Base-by-base conservation (phyloP, 1,139 yeast genomes). In the Candida gigantensis region DNA sequence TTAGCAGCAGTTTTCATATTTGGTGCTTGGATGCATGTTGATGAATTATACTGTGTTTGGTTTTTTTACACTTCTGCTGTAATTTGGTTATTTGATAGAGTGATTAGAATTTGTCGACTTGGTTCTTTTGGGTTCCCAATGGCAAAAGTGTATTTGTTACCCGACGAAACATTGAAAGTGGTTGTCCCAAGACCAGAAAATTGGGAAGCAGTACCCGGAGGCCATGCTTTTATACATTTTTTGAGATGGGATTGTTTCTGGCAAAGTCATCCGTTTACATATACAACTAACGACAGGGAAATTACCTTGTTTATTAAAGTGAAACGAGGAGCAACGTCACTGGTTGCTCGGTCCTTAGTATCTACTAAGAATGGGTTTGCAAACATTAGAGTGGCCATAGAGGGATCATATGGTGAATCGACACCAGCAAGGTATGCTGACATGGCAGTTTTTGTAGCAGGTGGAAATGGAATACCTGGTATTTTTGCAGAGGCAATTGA, bases 191-290 rank as follows among this genome's bases (percentile, higher is more conserved):
- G 57, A 34, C 74, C 77, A 11, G 46, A 44, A 2, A 48, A 58
- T 42, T 74, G 77, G 77, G 53, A 58, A 20, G 52, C 71, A 1
- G 49, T 58, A 32, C 76, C 78, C 9, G 81, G 81, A 24, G 74
- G 77, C 2, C 78, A 74, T 50, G 79, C 76, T 1, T 77, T 69
- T 39, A 58, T 77, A 24, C 68, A 73, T 44, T 74, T 77, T 50
- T 41, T 72, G 28, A 53, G 53, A 33, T 61, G 61, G 5, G 37
- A 52, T 12, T 58, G 58, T 39, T 68, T 68, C 46, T 68, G 70
- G 70, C 74, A 68, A 45, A 65, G 72, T 2, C 74, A 68, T 47
- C 74, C 74, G 5, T 68, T 68, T 43, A 64, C 73, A 0, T 65
- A 62, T 40, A 53, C 61, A 8, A 54, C 49, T 6, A 44, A 57